Base-by-base conservation (phyloP, 2,329 filamentous ascomycete genomes). In the Aschersonia sp. region DNA sequence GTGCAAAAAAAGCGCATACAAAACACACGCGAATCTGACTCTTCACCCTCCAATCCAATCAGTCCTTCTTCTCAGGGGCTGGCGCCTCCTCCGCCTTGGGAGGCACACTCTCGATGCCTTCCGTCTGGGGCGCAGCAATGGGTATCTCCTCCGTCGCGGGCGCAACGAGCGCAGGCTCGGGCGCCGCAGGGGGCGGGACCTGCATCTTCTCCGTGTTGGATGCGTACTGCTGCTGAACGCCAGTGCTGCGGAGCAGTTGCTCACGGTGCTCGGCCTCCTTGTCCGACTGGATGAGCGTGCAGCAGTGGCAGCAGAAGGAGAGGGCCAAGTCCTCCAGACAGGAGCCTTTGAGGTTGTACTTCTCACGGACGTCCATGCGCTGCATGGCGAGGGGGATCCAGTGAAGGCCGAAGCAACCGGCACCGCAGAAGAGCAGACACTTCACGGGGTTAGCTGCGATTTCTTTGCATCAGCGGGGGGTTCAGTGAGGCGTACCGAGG, bases 301-400 rank as follows among this genome's bases (percentile, higher is more conserved):
- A 74, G 59, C 65, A 63, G 29, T 59, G 61, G 53, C 69, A 73
- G 62, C 69, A 73, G 61, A 63, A 72, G 2, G 69, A 60, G 3
- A 60, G 56, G 38, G 61, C 62, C 32, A 73, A 55, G 46, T 73
- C 70, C 35, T 60, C 57, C 2, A 69, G 51, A 51, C 67, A 72
- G 56, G 56, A 66, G 30, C 70, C 70, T 55, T 67, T 54, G 12
- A 74, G 63, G 55, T 69, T 62, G 56, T 71, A 66, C 58, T 68
- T 71, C 46, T 60, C 58, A 40, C 71, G 67, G 47, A 74, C 58
- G 51, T 67, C 61, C 53, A 65, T 63, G 35, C 70, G 67, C 58
- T 73, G 69, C 57, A 73, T 64, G 10, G 67, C 58, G 50, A 68
- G 58, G 31, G 66, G 68, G 35, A 72, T 59, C 59, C 65, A 70